Evolutionary conservation across 1,139 yeast genomes (phyloP).

Genomic region (Kurtzmaniella quercitrusa): DNA sequence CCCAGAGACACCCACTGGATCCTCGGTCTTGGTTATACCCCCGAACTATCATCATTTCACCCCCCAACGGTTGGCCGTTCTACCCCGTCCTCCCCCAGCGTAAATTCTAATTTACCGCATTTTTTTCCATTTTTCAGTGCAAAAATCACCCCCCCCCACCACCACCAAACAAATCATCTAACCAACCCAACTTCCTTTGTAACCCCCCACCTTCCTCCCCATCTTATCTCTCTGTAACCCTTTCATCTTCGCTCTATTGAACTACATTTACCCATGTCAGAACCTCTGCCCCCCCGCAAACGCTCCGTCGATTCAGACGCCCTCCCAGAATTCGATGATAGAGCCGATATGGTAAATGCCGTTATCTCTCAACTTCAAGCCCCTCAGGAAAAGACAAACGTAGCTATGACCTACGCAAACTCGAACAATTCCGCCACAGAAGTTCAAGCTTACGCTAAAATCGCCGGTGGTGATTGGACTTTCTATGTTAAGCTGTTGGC

Average conservation of each 20-base stretch:
- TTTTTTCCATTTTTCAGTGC: background rate
- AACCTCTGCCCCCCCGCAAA: constrained; percentile 27
- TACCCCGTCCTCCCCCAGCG: too few species aligned
- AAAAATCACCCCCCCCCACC: background rate
- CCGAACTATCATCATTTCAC: too few species aligned
- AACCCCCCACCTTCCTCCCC: too few species aligned
- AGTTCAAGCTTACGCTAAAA: constrained; percentile 93
- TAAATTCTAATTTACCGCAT: background rate
- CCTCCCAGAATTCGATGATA: constrained; percentile 40
- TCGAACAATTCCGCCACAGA: constrained; percentile 74
- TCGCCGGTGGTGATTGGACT: constrained; percentile 94
- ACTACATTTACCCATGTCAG: constrained; percentile 14
- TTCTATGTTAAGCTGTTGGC: constrained; percentile 81
- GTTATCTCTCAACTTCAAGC: constrained; percentile 45
- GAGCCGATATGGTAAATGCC: constrained; percentile 49
- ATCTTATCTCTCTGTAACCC: background rate
- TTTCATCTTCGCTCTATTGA: background rate
- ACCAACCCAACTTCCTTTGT: too few species aligned
- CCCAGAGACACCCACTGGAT: too few species aligned
- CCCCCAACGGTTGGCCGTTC: too few species aligned
- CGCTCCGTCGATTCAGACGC: constrained; percentile 25
- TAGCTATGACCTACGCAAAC: constrained; percentile 50
- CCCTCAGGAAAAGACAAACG: constrained; percentile 51
- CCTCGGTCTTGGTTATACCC: too few species aligned
- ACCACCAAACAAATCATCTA: too few species aligned